Conservation (phyloP, 2,329 filamentous ascomycete species). For the Lizonia empirigonia region DNA sequence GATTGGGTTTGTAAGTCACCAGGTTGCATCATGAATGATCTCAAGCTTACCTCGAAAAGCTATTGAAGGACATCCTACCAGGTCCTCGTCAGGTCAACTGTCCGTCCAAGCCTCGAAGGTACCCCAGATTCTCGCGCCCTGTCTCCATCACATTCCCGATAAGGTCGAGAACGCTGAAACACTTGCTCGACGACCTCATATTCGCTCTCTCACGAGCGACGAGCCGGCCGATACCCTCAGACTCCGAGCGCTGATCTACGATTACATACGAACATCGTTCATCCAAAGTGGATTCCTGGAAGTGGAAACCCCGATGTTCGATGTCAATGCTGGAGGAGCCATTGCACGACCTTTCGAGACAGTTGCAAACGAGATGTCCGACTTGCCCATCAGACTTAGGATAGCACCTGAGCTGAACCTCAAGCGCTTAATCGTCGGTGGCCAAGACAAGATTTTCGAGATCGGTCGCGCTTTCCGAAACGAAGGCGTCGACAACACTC, state of each 20-base stretch:
- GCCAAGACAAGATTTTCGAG: constrained; percentile 88
- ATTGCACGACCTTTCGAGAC: constrained; percentile 86
- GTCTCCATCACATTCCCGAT: constrained; percentile 78
- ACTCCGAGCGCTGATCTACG: constrained; percentile 75
- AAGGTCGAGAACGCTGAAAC: constrained; percentile 73
- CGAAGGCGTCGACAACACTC: constrained; percentile 73
- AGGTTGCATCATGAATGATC: constrained; percentile 3
- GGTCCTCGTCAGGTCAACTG: constrained; percentile 74
- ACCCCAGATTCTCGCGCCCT: constrained; percentile 75
- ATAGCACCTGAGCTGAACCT: constrained; percentile 96
- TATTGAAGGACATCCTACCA: constrained; percentile 71
- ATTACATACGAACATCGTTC: constrained; percentile 75
- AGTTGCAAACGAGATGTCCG: constrained; percentile 73
- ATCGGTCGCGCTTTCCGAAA: constrained; percentile 93
- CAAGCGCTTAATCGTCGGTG: constrained; percentile 87
- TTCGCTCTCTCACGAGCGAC: constrained; percentile 81
- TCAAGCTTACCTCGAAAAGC: constrained; percentile 50
- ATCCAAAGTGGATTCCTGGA: constrained; percentile 76
- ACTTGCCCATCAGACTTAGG: constrained; percentile 74
- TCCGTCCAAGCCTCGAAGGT: constrained; percentile 72
- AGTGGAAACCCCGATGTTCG: constrained; percentile 88
- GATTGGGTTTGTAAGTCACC: constrained; percentile 76
- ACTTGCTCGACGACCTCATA: constrained; percentile 76
- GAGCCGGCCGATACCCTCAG: constrained; percentile 71
- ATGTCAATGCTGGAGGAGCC: constrained; percentile 82